Conservation (phyloP, 805 yeast species). For the Isabelozyma heimii region DNA sequence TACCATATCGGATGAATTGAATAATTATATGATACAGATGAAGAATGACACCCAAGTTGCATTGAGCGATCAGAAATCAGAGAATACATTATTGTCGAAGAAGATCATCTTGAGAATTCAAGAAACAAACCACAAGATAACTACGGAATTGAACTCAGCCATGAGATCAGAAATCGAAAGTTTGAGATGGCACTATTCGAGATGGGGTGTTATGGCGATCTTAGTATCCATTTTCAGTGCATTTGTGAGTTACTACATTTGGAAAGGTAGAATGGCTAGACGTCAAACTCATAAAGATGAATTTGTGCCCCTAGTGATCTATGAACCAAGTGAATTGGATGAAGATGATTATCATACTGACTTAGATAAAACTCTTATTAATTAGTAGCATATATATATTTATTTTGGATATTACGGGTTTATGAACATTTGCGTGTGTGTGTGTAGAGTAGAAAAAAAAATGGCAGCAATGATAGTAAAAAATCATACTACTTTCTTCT, state of each 20-base stretch:
- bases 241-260: conserved; percentile 52
- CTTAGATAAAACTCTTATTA: conserved; percentile 35
- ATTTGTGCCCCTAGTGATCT: conserved; percentile 41
- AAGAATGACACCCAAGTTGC: conserved; percentile 81
- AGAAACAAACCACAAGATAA: conserved; percentile 80
- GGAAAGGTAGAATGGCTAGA: conserved; percentile 10
- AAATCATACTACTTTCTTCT: background rate
- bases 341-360: conserved; percentile 56
- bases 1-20: conserved; percentile 72
- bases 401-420: background rate
- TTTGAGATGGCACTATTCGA: conserved; percentile 88
- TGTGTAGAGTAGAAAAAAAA: background rate
- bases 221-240: conserved; percentile 59
- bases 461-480: background rate
- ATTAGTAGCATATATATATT: conserved; percentile 1
- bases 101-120: conserved; percentile 67
- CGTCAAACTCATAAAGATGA: conserved; percentile 24
- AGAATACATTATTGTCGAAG: conserved; percentile 74
- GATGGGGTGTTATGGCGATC: conserved; percentile 81
- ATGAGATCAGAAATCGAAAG: conserved; percentile 84
- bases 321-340: conserved; percentile 48
- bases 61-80: conserved; percentile 80
- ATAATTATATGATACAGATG: conserved; percentile 53
- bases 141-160: conserved; percentile 76
- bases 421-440: background rate